phyloP scores from a whole-genome alignment of 192 early-diverging fungal genomes.

The Gryganskiella cystojenkinii region DNA sequence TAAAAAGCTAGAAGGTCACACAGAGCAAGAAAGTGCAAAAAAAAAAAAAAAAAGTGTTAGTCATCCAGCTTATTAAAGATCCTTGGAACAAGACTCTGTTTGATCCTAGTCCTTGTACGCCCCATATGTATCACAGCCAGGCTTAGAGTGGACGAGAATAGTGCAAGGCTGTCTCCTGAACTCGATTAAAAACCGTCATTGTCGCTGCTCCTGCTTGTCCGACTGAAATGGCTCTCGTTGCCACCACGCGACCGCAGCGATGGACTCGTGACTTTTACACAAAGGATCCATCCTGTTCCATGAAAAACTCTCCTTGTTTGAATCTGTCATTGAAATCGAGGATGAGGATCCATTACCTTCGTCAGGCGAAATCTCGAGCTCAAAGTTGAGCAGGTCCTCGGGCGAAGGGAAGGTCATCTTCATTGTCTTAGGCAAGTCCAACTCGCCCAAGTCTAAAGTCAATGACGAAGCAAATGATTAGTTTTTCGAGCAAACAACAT shows the following conservation, averaged over 20 bases:
- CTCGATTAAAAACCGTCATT: no score
- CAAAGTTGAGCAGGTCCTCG: constrained; percentile 85
- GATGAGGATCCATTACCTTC: constrained; percentile 77
- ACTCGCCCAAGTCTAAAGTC: constrained; percentile 81
- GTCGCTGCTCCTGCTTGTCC: no score
- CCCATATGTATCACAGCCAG: no score
- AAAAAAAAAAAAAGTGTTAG: not conserved
- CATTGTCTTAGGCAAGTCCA: constrained; percentile 83
- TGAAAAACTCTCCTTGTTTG: no score
- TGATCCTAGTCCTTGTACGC: no score
- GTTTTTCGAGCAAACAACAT: not conserved
- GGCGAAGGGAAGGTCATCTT: constrained; percentile 79
- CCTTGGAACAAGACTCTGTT: no score
- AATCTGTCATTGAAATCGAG: no score
- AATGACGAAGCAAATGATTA: not conserved
- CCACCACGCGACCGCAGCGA: no score
- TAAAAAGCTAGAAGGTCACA: constrained; percentile 76
- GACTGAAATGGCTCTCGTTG: no score
- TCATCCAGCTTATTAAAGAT: not conserved
- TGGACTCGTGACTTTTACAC: no score
- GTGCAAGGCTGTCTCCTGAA: no score
- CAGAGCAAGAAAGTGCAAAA: constrained; percentile 2
- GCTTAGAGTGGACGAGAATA: no score
- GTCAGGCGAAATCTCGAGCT: constrained; percentile 85
- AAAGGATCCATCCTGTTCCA: not conserved